Conservation (phyloP, 352 stramenopile species). For the Phytophthora fragariae region DNA sequence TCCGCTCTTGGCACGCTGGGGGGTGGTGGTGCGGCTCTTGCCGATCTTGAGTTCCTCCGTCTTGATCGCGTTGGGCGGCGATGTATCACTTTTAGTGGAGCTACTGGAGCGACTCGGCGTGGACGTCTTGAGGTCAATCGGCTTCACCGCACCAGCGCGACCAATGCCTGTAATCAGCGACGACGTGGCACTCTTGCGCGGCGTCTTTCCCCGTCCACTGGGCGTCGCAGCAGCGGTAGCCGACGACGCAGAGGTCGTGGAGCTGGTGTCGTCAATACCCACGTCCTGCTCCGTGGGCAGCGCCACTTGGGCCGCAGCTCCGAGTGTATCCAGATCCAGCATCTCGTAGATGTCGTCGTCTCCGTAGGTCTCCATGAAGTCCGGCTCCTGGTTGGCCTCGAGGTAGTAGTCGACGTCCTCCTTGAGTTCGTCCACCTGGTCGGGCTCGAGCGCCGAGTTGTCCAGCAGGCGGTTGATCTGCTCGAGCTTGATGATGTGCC, state of each 20-base stretch:
- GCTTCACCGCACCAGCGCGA: conserved; percentile 74
- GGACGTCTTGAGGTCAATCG: conserved; percentile 84
- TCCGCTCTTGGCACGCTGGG: conserved; percentile 60
- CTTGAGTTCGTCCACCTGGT: conserved; percentile 95
- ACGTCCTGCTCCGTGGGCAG: conserved; percentile 79
- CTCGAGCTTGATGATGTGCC: conserved; percentile 98
- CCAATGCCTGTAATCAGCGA: conserved; percentile 78
- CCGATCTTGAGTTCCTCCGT: conserved; percentile 55
- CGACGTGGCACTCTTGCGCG: conserved; percentile 69
- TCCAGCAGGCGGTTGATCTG: conserved; percentile 98
- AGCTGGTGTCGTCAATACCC: conserved; percentile 61
- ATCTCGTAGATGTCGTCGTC: conserved; percentile 96
- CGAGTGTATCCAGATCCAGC: conserved; percentile 94
- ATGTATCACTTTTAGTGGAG: conserved; percentile 61
- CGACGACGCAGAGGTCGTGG: conserved; percentile 7
- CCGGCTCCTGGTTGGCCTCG: conserved; percentile 93
- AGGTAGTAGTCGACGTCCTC: conserved; percentile 99
- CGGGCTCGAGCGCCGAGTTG: conserved; percentile 94
- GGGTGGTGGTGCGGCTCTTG: conserved; percentile 54
- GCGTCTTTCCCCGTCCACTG: conserved; percentile 56
- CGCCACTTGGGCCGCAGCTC: conserved; percentile 74
- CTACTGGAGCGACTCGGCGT: conserved; percentile 59
- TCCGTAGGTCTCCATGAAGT: conserved; percentile 94
- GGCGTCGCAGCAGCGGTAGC: conserved; percentile 10
- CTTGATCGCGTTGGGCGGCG: conserved; percentile 40